phyloP scores from a whole-genome alignment of 225 moss, liverwort and hornwort species.

The Climacium dendroides region DNA sequence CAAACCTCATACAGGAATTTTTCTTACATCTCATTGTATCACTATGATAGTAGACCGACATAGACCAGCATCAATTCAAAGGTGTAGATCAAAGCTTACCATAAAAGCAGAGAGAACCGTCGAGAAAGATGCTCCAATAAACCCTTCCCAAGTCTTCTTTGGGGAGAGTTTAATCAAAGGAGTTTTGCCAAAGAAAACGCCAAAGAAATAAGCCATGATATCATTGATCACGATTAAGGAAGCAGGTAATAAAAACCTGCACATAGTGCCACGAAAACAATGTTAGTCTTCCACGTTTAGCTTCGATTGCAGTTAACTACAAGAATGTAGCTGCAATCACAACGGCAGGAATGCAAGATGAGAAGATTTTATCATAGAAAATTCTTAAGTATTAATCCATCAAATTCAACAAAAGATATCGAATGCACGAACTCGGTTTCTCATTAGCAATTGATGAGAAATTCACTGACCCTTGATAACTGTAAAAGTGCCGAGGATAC shows the following conservation, averaged over 20 bases:
- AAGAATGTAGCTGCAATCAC: not conserved
- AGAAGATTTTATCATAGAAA: not conserved
- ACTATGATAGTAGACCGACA: not conserved
- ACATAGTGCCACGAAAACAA: not conserved
- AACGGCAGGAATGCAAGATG: not conserved
- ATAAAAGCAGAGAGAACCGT: slow-evolving; percentile 90
- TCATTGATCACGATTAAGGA: slow-evolving; percentile 97
- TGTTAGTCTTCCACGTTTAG: not conserved
- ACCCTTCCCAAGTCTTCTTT: slow-evolving; percentile 99
- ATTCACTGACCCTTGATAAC: not conserved
- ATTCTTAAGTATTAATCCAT: not conserved
- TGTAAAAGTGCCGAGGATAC: not conserved
- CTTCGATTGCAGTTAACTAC: not conserved
- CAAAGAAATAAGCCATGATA: slow-evolving; percentile 95
- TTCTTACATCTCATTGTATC: not conserved
- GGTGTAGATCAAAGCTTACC: slow-evolving; percentile 16
- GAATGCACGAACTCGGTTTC: not conserved
- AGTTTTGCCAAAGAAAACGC: slow-evolving; percentile 88
- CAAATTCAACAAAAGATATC: not conserved
- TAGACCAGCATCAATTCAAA: not conserved
- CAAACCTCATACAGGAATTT: not conserved
- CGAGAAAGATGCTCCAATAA: slow-evolving; percentile 88
- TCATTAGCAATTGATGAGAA: not conserved
- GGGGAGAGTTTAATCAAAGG: slow-evolving; percentile 96
- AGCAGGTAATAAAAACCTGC: slow-evolving; percentile 93